Conservation (phyloP, 768 basidiomycete genomes). For the Sporobolomyces pararoseus region DNA sequence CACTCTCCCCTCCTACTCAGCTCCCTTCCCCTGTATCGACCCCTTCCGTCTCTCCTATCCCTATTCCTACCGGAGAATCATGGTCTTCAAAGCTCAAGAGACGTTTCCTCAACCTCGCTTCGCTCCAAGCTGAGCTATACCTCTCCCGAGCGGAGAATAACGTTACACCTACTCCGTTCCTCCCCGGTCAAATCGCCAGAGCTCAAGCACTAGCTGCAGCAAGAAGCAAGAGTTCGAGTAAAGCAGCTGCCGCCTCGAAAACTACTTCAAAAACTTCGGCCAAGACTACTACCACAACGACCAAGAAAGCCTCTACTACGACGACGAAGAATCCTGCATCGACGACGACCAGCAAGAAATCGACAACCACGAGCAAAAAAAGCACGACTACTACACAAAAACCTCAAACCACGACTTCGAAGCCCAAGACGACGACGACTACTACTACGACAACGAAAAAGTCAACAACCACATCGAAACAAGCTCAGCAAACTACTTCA, state of each 20-base stretch:
- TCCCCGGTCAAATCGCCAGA: not conserved
- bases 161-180: conserved; percentile 1
- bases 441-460: too few species aligned
- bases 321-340: not conserved
- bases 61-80: not conserved
- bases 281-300: not conserved
- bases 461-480: not conserved
- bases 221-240: conserved; percentile 11
- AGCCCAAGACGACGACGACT: not conserved
- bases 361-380: conserved; percentile 4
- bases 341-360: not conserved
- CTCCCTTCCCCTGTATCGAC: not conserved
- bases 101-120: conserved; percentile 10
- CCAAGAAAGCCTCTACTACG: not conserved
- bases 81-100: not conserved
- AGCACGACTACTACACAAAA: conserved; percentile 1
- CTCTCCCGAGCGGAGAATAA: not conserved
- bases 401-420: not conserved
- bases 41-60: not conserved
- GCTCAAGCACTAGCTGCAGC: not conserved
- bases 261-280: not conserved
- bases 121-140: not conserved
- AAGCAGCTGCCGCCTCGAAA: not conserved
- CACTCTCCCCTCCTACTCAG: not conserved
- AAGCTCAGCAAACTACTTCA: not conserved